Base-by-base conservation (phyloP, 2,329 filamentous ascomycete genomes). In the Talaromyces sp. region DNA sequence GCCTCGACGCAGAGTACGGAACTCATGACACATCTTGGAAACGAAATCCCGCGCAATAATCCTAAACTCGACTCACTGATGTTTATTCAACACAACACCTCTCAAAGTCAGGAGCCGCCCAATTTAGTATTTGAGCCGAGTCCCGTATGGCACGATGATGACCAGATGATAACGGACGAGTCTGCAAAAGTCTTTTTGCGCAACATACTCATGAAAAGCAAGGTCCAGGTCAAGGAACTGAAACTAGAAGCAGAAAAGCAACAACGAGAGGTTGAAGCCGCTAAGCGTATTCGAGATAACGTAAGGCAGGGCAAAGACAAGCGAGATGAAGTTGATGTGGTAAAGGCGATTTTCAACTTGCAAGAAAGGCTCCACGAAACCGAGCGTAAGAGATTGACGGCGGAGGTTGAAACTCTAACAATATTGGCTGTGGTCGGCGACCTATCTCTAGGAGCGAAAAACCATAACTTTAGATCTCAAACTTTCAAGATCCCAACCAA, bases 401-500 rank as follows among this genome's bases (percentile, higher is more conserved):
- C 91, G 36, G 94, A 97, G 73, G 88, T 97, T 15, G 94, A 99
- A 75, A 92, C 92, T 8, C 88, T 89, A 1, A 96, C 92, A 2
- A 96, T 99, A 69, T 93, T 91, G n/a, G 80, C 86, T 9, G 89
- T 86, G 0, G 93, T 97, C 2, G 94, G 94, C 36, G 94, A 99
- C 70, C 83, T 99, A 56, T 96, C 92, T 1, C 79, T 96, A 19
- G 93, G 93, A 17, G 92, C 92, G 10, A 91, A 91, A 71, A 96
- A 92, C 68, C 94, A 99, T 78, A 94, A 96, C 69, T 99, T 99
- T 82, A 96, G 96, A 75, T 86, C 90, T n/a, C 91, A 97, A 70
- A 97, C 94, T 0, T 99, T 97, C 81, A 97, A 97, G 73, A 96
- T 99, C 61, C 95, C 95, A 0, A 99, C 94, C 4, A 97, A 97